Conservation (phyloP, 495 filamentous ascomycete genomes). For the Hypoxylon rickii region DNA sequence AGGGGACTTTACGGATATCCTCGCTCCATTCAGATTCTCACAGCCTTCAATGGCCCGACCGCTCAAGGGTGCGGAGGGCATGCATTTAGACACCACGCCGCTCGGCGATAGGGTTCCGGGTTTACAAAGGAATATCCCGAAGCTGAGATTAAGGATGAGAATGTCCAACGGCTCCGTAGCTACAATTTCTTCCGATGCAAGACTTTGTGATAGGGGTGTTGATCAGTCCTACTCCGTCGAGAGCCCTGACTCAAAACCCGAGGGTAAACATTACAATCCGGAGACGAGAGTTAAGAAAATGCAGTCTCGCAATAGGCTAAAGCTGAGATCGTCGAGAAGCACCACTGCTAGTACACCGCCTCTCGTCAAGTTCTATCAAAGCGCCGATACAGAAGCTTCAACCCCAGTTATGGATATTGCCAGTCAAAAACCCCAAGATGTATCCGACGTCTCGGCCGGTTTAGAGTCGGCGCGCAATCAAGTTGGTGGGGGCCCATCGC, state of each 20-base stretch:
- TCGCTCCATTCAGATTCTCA: constrained; percentile 29
- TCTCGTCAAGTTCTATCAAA: constrained; percentile 20
- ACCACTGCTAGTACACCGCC: constrained; percentile 19
- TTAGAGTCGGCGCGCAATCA: constrained; percentile 5
- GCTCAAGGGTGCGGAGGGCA: not conserved
- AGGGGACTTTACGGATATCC: constrained; percentile 31
- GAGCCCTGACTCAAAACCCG: constrained; percentile 2
- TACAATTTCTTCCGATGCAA: constrained; percentile 3
- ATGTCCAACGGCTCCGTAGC: constrained; percentile 25
- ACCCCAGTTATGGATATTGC: constrained; percentile 13
- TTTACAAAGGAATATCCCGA: constrained; percentile 30
- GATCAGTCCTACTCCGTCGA: constrained; percentile 1
- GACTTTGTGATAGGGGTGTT: not conserved
- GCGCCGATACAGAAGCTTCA: constrained; percentile 3
- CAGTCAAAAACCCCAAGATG: constrained; percentile 25
- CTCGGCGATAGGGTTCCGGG: not conserved
- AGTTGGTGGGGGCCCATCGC: constrained; percentile 7
- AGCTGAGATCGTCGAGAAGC: constrained; percentile 33
- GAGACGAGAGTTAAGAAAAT: not conserved
- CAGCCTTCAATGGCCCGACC: constrained; percentile 3
- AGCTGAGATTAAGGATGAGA: constrained; percentile 43
- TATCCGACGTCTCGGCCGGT: constrained; percentile 22
- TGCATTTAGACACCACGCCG: not conserved
- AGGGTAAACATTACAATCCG: too few species aligned
- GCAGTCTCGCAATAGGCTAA: constrained; percentile 31